Evolutionary conservation across 73 alveolate species (phyloP), one percentile per base, ranked within the genome.

Genomic region (Paramecium pentaurelia): DNA sequence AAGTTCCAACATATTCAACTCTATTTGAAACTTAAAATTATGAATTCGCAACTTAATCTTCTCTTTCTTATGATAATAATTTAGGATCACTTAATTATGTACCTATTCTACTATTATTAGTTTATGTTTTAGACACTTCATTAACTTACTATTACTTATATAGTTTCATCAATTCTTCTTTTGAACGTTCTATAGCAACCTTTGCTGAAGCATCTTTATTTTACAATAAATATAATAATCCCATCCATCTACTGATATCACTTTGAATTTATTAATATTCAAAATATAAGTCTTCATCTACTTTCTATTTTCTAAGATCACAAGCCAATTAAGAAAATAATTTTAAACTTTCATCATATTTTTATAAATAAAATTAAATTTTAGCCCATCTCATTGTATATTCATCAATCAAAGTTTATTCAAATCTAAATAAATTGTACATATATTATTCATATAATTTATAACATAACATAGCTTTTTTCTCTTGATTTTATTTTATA

Each of bases 191-290:
- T 3, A 75, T 6, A 14, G 88, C 58, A 16, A 37, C 37, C 22
- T 75, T 27, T 1, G 88, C 88, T 22, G 42, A 34, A 27, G 58
- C 34, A 37, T 75, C 88, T 75, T 40, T 22, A 75, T 40, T 40
- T 40, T 37, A 34, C 18, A 75, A 75, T 2, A 75, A 37, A 14
- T 37, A 75, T 12, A 75, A 7, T 8, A 37, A 22, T 36, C 88
- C 88, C 42, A 75, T 75, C 88, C 88, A 75, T 75, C 88, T 75
- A n/a, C 60, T 37, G 2, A 75, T 75, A 12, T 75, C 58, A 36
- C 88, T 75, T 20, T 75, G 14, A 10, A 75, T 75, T 37, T 75
- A 75, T 75, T 75, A n/a, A 75, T 75, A 75, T 40, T 75, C 88
- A 36, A 75, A 75, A 32, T 32, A 22, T 18, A 75, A 40, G 16